Evolutionary conservation across 2,329 filamentous ascomycete species (phyloP).

Genomic region (Lasiodiplodia sp.): DNA sequence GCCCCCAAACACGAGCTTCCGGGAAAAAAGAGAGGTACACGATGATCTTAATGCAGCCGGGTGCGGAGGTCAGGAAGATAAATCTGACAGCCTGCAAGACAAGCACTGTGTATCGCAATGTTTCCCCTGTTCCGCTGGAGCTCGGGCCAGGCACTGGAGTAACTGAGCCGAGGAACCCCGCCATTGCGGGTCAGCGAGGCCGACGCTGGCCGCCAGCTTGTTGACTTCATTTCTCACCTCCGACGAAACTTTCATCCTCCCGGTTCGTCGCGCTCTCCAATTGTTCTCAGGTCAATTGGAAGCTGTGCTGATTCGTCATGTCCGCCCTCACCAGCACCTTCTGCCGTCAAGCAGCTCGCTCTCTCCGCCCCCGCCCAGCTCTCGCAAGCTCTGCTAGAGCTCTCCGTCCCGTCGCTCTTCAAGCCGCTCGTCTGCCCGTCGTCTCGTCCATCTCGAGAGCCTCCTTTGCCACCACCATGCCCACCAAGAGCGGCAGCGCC

Average conservation of each 20-base stretch:
- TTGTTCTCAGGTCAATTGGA: conserved; percentile 24
- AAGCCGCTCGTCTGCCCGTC: conserved; percentile 33
- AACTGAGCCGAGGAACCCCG: conserved; percentile 22
- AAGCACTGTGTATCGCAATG: neutral
- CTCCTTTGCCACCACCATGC: conserved; percentile 29
- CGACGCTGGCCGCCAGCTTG: conserved; percentile 15
- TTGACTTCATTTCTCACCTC: neutral
- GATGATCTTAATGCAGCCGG: neutral
- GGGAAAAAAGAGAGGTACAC: neutral
- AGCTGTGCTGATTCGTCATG: conserved; percentile 40
- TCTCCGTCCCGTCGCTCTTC: conserved; percentile 46
- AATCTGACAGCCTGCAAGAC: neutral
- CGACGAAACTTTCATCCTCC: neutral
- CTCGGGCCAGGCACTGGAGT: conserved; percentile 12
- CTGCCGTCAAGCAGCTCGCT: conserved; percentile 48
- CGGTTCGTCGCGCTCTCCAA: conserved; percentile 22
- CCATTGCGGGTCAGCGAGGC: conserved; percentile 13
- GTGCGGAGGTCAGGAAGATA: neutral
- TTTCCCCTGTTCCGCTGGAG: neutral
- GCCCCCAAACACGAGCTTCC: neutral
- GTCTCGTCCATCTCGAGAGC: conserved; percentile 3
- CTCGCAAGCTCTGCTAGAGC: conserved; percentile 41
- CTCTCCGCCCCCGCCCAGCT: conserved; percentile 43
- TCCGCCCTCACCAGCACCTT: conserved; percentile 52
- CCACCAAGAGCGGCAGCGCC: conserved; percentile 28